Evolutionary conservation across 2,329 filamentous ascomycete species (phyloP).

Genomic region (Aspergillus sp.): DNA sequence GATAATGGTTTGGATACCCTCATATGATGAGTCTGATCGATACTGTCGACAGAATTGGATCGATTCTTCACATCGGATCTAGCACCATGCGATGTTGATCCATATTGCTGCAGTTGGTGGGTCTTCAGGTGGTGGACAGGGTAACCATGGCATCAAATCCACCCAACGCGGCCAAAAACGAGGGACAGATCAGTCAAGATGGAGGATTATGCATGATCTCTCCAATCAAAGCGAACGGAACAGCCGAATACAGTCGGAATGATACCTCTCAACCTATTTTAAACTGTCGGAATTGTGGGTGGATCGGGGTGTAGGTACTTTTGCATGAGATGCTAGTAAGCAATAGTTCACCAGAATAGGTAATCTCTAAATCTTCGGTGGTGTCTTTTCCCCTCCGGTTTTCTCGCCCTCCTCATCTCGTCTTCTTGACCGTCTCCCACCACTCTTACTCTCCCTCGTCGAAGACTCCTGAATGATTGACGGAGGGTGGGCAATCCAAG

Average conservation of each 20-base stretch:
- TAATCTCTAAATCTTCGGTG: neutral
- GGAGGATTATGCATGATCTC: too few species aligned
- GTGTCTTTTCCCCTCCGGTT: neutral
- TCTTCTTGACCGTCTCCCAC: neutral
- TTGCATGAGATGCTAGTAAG: neutral
- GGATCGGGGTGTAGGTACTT: neutral
- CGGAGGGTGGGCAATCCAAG: neutral
- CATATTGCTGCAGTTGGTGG: neutral
- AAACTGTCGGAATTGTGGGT: neutral
- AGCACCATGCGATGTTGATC: too few species aligned
- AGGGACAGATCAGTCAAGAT: too few species aligned
- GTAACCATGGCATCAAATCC: neutral
- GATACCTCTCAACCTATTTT: neutral
- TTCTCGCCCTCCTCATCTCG: neutral
- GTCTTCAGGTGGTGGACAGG: neutral
- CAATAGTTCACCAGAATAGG: neutral
- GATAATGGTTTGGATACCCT: too few species aligned
- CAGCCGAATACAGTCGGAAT: neutral
- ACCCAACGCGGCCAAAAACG: too few species aligned
- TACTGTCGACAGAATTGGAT: too few species aligned
- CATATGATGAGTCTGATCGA: too few species aligned
- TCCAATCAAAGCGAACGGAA: too few species aligned
- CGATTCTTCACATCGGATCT: too few species aligned
- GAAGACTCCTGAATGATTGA: too few species aligned
- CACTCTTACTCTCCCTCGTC: too few species aligned